These are phyloP conservation scores for Coelastrella sp. DNA, from an alignment of 139 green algal genomes.

Conservation along the genomic window DNA sequence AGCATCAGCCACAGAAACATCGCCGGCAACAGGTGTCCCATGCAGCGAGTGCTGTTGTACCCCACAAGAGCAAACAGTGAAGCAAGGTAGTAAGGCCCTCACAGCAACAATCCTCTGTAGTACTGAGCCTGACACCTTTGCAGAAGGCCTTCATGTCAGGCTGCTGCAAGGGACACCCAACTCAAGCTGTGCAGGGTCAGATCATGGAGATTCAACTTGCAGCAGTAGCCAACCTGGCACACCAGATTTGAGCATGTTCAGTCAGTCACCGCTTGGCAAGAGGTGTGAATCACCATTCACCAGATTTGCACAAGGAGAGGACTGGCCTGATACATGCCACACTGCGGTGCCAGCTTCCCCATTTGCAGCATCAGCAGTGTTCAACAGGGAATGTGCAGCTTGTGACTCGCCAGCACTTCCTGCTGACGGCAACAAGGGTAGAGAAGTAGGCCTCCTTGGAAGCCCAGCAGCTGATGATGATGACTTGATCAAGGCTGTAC, in stretches of 20 bases:
- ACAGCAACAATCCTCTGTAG: background rate
- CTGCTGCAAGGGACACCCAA: background rate
- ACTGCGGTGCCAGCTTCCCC: background rate
- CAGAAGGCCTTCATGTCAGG: background rate
- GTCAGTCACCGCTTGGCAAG: background rate
- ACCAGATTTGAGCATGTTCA: background rate
- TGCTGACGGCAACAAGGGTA: no score
- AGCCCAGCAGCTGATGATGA: background rate
- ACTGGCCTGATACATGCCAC: background rate
- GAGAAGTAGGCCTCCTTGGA: background rate
- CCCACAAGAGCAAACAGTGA: background rate
- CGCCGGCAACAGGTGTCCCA: background rate
- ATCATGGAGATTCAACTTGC: background rate
- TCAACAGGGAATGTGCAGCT: no score
- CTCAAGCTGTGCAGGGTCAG: background rate
- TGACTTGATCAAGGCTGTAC: background rate
- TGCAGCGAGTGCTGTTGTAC: no score
- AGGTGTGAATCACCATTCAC: slow-evolving; percentile 7
- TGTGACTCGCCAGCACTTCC: no score
- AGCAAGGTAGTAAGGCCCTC: background rate
- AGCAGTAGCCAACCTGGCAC: background rate
- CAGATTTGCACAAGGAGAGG: slow-evolving; percentile 1
- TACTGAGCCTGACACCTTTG: background rate
- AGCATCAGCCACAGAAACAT: background rate
- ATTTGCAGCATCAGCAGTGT: no score